These are phyloP conservation scores for Plectosphaerella plurivora DNA, from an alignment of 2,329 filamentous ascomycete genomes.

Conservation along the genomic window DNA sequence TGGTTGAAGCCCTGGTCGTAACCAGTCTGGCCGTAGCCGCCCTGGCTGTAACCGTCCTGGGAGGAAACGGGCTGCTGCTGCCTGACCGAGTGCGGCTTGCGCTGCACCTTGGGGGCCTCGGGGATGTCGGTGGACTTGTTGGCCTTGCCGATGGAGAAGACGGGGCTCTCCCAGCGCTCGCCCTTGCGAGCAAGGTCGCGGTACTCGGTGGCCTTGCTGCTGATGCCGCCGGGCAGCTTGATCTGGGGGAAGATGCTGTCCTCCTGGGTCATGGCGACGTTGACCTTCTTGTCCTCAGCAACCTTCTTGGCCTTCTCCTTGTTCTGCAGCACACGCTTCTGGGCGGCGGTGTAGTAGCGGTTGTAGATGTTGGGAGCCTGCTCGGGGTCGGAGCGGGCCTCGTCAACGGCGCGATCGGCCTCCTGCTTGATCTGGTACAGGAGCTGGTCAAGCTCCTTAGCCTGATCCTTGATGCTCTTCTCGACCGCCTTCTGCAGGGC, in stretches of 20 bases:
- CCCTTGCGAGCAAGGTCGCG: slow-evolving; percentile 82
- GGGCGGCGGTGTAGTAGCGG: slow-evolving; percentile 72
- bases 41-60: not conserved
- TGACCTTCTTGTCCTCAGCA: slow-evolving; percentile 66
- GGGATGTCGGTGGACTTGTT: slow-evolving; percentile 70
- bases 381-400: slow-evolving; percentile 64
- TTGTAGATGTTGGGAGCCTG: slow-evolving; percentile 79
- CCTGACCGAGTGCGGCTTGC: slow-evolving; percentile 33
- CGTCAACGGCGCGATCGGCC: slow-evolving; percentile 66
- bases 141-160: slow-evolving; percentile 83
- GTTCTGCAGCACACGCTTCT: slow-evolving; percentile 68
- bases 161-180: slow-evolving; percentile 88
- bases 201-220: slow-evolving; percentile 91
- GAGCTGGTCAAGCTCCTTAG: slow-evolving; percentile 68
- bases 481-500: slow-evolving; percentile 83
- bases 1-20: not conserved
- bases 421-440: slow-evolving; percentile 78
- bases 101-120: slow-evolving; percentile 42
- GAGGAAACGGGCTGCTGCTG: not conserved
- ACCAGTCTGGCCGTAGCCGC: not conserved
- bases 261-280: slow-evolving; percentile 79
- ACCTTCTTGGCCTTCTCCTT: slow-evolving; percentile 69
- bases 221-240: slow-evolving; percentile 80
- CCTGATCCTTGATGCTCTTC: slow-evolving; percentile 81
- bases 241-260: slow-evolving; percentile 89